phyloP scores from a whole-genome alignment of 306 rosid species.

The Hylodesmum podocarpum region DNA sequence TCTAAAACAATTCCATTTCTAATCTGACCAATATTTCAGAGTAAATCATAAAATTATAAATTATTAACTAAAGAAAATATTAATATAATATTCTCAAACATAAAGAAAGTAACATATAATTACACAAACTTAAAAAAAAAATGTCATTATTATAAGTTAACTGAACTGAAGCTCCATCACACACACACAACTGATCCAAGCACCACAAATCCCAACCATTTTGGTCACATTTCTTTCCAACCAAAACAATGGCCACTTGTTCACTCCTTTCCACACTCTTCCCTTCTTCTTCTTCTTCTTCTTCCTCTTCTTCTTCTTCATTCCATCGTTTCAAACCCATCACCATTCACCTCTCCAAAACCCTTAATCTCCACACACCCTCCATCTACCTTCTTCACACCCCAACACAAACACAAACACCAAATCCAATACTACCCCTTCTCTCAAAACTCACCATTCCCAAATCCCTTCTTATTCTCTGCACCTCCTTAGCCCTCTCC shows the following conservation, averaged over 20 bases:
- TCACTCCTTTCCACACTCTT: conserved; percentile 61
- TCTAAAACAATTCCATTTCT: too few species aligned
- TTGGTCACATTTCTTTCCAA: neutral
- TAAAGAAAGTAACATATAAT: too few species aligned
- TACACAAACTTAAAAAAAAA: too few species aligned
- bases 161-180: conserved; percentile 2
- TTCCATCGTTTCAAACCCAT: conserved; percentile 40
- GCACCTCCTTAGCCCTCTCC: conserved; percentile 76
- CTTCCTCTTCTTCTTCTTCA: conserved; percentile 33
- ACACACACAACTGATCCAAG: neutral
- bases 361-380: conserved; percentile 41
- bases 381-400: conserved; percentile 39
- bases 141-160: too few species aligned
- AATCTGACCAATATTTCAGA: too few species aligned
- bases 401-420: neutral
- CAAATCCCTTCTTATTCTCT: conserved; percentile 52
- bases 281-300: conserved; percentile 41
- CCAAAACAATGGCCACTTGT: conserved; percentile 52
- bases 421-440: conserved; percentile 7
- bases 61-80: too few species aligned
- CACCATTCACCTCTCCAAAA: conserved; percentile 32
- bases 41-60: too few species aligned
- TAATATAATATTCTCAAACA: too few species aligned
- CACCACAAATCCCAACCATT: conserved; percentile 9
- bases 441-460: conserved; percentile 23